Percentiles rank a stretch among this genome's conserved stretches.
phyloP scores from a whole-genome alignment of 768 basidiomycete genomes.

The Kwoniella heveanensis region DNA sequence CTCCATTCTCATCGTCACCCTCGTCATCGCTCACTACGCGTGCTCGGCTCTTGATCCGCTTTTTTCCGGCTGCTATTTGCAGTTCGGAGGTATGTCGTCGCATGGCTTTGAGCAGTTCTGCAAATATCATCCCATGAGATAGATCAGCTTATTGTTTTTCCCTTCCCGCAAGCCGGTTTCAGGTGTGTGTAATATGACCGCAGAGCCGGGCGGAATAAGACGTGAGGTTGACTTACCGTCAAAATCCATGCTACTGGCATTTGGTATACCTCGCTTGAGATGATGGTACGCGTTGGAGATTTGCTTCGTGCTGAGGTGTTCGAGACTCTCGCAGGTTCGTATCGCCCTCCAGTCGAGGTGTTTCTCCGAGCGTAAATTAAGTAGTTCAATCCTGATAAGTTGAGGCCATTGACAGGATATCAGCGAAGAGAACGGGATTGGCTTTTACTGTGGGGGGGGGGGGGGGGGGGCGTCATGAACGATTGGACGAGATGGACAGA shows the following conservation, averaged over 20 bases:
- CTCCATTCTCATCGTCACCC: not conserved
- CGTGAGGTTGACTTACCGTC: not conserved
- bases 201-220: too few species aligned
- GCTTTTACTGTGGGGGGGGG: too few species aligned
- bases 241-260: not conserved
- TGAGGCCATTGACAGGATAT: not conserved
- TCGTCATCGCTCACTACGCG: not conserved
- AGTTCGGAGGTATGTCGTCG: not conserved
- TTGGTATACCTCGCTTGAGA: not conserved
- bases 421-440: not conserved
- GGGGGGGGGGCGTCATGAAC: too few species aligned
- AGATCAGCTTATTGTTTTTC: too few species aligned
- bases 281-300: slow-evolving; percentile 7
- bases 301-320: slow-evolving; percentile 8
- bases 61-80: not conserved
- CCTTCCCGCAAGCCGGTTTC: too few species aligned
- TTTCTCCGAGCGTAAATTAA: slow-evolving; percentile 16
- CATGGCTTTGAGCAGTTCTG: not conserved
- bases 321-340: not conserved
- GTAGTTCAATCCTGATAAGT: not conserved
- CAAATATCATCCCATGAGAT: too few species aligned
- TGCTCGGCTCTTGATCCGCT: not conserved
- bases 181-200: too few species aligned
- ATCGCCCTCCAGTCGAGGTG: slow-evolving; percentile 17
- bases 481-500: too few species aligned